Evolutionary conservation across 257 asterid genomes (phyloP).

Genomic region (Solanum chmielewskii): DNA sequence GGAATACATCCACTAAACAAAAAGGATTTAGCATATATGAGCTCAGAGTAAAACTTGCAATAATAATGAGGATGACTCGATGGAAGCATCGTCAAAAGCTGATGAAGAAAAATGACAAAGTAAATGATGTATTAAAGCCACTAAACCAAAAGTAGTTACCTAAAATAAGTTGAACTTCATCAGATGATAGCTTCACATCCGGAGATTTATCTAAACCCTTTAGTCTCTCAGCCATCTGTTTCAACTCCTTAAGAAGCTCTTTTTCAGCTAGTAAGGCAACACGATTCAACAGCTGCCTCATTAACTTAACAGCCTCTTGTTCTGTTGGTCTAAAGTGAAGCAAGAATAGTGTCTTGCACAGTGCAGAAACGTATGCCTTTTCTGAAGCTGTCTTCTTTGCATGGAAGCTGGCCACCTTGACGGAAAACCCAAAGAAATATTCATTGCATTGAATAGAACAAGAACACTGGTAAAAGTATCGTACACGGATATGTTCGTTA

Average conservation of each 20-base stretch:
- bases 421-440: slow-evolving; percentile 1
- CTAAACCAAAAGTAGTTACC: slow-evolving; percentile 27
- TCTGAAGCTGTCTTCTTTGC: slow-evolving; percentile 76
- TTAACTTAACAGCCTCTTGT: slow-evolving; percentile 57
- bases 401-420: slow-evolving; percentile 55
- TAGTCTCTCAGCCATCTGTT: slow-evolving; percentile 59
- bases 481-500: background rate
- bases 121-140: background rate
- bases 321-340: slow-evolving; percentile 64
- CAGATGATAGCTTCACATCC: slow-evolving; percentile 38
- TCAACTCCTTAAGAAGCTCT: slow-evolving; percentile 60
- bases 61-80: background rate
- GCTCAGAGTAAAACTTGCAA: background rate
- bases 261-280: slow-evolving; percentile 45
- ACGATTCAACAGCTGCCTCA: slow-evolving; percentile 47
- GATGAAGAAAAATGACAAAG: background rate
- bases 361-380: slow-evolving; percentile 62
- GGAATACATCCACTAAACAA: background rate
- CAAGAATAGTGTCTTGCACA: slow-evolving; percentile 54
- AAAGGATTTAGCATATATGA: background rate
- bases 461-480: background rate
- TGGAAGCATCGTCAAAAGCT: background rate
- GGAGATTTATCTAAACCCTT: slow-evolving; percentile 51
- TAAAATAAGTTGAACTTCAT: slow-evolving; percentile 40
- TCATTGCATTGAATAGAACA: slow-evolving; percentile 1